Evolutionary conservation across 208 protist species (phyloP), one percentile per base, ranked within the genome.

Genomic region (Porcisia hertigi): DNA sequence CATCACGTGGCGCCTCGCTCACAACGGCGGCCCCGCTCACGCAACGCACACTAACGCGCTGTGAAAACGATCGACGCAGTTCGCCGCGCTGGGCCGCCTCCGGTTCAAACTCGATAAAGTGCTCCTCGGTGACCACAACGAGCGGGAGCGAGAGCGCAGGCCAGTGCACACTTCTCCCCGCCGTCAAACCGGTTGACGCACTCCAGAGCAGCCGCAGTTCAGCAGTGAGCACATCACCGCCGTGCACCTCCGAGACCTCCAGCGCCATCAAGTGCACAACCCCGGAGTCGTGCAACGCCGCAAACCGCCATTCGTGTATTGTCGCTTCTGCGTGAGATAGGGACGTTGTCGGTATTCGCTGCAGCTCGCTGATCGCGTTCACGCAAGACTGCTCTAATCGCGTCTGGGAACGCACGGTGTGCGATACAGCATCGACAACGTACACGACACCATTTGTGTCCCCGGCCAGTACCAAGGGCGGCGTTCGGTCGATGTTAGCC

Each of bases 371-470:
- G 20, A 94, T 47, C 3, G 91, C 91, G 63, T 95, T 93, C 14
- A 92, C 80, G 30, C 84, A 79, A 2, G 86, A 83, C 58, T 80
- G 79, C 65, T 86, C 82, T 14, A 86, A 64, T n/a, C 59, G 57
- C 39, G 49, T 8, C 36, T 73, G 54, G 14, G 78, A 55, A 2
- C 65, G 52, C 11, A 80, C 70, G 2, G 25, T 39, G 49, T 78
- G 83, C n/a, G 64, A 72, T 18, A 2, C 69, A 30, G 74, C 49
- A 39, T 79, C 45, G 20, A 88, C 65, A 3, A 89, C 79, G 58
- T 79, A 81, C 16, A 96, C 73, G 16, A 80, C 1, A 2, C 91
- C 89, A 72, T 87, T 92, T 3, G 91, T 92, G 73, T 96, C 91
- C 25, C 89, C 91, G 0, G 86, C 82, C 18, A 90, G 54, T 2